Conservation (phyloP, 2,329 filamentous ascomycete genomes). For the Drechslerella dactyloides region DNA sequence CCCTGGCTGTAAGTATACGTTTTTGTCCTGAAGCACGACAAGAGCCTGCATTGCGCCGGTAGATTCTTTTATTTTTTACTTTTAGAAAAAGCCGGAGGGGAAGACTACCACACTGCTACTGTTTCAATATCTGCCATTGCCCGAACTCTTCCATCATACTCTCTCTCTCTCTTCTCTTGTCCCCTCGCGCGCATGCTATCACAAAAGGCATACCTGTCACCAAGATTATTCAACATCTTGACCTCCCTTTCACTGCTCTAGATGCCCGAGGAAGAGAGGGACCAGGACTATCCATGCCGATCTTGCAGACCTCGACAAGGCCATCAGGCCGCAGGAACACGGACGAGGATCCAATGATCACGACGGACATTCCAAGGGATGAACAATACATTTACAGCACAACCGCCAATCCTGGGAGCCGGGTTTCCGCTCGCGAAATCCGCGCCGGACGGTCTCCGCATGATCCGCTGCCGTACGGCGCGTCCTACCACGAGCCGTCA, state of each 20-base stretch:
- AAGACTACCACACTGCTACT: conserved; percentile 7
- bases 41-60: background rate
- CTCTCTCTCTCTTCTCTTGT: too few species aligned
- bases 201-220: conserved; percentile 5
- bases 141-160: background rate
- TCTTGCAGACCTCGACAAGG: conserved; percentile 16
- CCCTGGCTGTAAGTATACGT: conserved; percentile 44
- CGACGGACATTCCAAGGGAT: conserved; percentile 30
- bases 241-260: conserved; percentile 23
- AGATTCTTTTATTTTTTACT: too few species aligned
- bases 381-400: conserved; percentile 37
- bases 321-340: conserved; percentile 30
- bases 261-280: conserved; percentile 32
- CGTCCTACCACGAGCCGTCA: conserved; percentile 27
- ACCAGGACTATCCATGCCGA: conserved; percentile 12
- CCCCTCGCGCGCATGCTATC: background rate
- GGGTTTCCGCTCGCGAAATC: conserved; percentile 37
- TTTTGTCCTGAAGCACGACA: conserved; percentile 32
- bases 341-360: conserved; percentile 40
- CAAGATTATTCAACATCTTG: conserved; percentile 47
- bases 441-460: conserved; percentile 41
- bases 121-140: background rate
- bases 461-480: conserved; percentile 27
- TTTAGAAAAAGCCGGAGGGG: background rate
- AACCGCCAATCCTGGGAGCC: conserved; percentile 17